Conservation (phyloP, 805 yeast species). For the Wickerhamomyces sydowiorum region DNA sequence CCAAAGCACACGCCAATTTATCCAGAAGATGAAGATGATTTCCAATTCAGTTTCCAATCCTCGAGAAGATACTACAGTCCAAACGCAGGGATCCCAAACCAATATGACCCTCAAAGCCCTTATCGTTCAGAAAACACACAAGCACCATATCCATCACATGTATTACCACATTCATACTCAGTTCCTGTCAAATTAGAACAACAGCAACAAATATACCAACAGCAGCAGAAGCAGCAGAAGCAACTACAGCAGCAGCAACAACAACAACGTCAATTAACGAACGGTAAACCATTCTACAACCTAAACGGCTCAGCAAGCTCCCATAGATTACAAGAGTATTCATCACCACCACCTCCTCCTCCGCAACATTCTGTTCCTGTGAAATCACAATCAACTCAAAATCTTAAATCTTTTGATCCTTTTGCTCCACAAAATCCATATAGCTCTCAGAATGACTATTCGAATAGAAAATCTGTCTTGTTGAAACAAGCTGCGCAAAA, state of each 20-base stretch:
- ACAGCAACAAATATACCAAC: background rate
- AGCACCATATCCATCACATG: background rate
- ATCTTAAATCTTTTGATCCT: slow-evolving; percentile 7
- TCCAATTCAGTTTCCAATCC: slow-evolving; percentile 23
- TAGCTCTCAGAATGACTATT: slow-evolving; percentile 2
- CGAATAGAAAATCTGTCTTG: slow-evolving; percentile 3
- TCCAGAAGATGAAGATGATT: slow-evolving; percentile 11
- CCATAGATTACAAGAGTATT: slow-evolving; percentile 5
- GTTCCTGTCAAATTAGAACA: slow-evolving; percentile 15
- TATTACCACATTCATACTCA: slow-evolving; percentile 19
- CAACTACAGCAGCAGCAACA: background rate
- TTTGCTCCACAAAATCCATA: slow-evolving; percentile 11
- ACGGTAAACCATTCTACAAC: background rate
- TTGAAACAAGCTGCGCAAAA: slow-evolving; percentile 11
- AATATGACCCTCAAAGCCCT: slow-evolving; percentile 7
- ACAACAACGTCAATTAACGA: slow-evolving; percentile 1
- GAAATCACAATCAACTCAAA: slow-evolving; percentile 18
- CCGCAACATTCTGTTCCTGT: slow-evolving; percentile 19
- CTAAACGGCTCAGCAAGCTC: background rate
- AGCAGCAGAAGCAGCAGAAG: background rate
- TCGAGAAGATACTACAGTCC: slow-evolving; percentile 16
- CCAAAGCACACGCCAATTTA: background rate
- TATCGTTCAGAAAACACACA: background rate
- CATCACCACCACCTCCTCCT: slow-evolving; percentile 15
- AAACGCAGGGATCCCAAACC: background rate